These are phyloP conservation scores for Verticillium nubilum DNA, from an alignment of 2,329 filamentous ascomycete genomes.

Conservation along the genomic window DNA sequence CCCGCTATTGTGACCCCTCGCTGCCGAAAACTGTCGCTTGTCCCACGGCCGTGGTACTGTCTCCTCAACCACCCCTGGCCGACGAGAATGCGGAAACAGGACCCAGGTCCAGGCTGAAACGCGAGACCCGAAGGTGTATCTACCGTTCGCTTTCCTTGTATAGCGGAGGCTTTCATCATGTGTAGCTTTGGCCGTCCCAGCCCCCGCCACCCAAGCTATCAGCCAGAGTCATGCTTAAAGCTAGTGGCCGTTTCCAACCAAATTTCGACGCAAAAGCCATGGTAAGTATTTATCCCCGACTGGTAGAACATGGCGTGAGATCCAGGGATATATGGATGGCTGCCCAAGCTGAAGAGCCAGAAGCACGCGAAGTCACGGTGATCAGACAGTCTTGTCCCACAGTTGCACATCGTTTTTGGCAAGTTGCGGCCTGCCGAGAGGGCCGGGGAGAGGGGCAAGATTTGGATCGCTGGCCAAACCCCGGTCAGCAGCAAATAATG, in stretches of 20 bases:
- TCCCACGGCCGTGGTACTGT: constrained; percentile 4
- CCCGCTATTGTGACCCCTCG: background rate
- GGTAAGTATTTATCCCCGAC: background rate
- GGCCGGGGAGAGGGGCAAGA: background rate
- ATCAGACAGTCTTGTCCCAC: background rate
- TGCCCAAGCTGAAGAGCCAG: background rate
- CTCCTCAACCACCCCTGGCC: background rate
- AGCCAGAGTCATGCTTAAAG: no score
- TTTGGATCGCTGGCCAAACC: background rate
- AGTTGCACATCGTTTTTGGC: background rate
- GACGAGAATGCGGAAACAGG: background rate
- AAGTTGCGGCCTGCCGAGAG: background rate
- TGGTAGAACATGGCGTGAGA: background rate
- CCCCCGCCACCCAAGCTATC: no score
- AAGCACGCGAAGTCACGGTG: background rate
- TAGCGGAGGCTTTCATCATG: background rate
- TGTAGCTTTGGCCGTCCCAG: background rate
- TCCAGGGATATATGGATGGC: background rate
- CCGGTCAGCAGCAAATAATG: background rate
- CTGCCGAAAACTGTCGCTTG: background rate
- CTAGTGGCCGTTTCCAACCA: no score
- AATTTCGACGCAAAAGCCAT: no score
- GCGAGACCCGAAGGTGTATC: background rate
- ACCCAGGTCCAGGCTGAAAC: background rate
- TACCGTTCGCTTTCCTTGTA: background rate